Percentiles rank a stretch among this genome's conserved stretches.
These are phyloP conservation scores for Bjerkandera adusta DNA, from an alignment of 1,284 basidiomycete genomes.

Conservation along the genomic window DNA sequence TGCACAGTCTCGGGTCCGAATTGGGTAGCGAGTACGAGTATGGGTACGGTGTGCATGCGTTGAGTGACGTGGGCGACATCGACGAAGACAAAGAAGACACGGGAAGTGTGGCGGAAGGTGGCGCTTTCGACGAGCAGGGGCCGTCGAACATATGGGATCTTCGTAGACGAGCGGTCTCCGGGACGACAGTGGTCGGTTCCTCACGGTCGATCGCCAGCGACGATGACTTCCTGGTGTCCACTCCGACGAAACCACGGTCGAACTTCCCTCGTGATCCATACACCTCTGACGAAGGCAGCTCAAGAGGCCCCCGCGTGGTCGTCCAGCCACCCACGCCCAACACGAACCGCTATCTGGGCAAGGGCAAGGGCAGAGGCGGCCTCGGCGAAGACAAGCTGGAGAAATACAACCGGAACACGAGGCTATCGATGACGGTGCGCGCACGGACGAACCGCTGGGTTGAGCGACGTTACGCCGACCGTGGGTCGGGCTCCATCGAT, in stretches of 20 bases:
- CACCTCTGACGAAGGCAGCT: too few species aligned
- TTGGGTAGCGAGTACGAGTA: slow-evolving; percentile 43
- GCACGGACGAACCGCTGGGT: slow-evolving; percentile 54
- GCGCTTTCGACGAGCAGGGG: slow-evolving; percentile 14
- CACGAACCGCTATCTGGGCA: slow-evolving; percentile 5
- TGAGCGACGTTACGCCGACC: slow-evolving; percentile 44
- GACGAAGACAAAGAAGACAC: neutral
- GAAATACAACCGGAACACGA: slow-evolving; percentile 31
- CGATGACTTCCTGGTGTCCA: slow-evolving; percentile 1
- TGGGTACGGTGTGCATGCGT: slow-evolving; percentile 38
- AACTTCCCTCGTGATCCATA: too few species aligned
- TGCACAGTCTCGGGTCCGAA: slow-evolving; percentile 56
- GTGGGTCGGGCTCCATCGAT: too few species aligned
- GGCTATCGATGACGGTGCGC: slow-evolving; percentile 53
- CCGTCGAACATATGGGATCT: neutral
- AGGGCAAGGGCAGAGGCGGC: neutral
- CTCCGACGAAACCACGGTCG: slow-evolving; percentile 13
- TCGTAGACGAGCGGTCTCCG: too few species aligned
- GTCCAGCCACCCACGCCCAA: slow-evolving; percentile 18
- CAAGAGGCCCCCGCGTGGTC: slow-evolving; percentile 12
- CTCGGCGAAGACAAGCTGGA: slow-evolving; percentile 7
- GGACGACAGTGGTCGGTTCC: neutral
- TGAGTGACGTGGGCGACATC: slow-evolving; percentile 7
- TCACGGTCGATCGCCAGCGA: neutral
- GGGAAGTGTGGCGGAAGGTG: neutral